phyloP scores from a whole-genome alignment of 1,284 basidiomycete species.

The Takashimella tepidaria region DNA sequence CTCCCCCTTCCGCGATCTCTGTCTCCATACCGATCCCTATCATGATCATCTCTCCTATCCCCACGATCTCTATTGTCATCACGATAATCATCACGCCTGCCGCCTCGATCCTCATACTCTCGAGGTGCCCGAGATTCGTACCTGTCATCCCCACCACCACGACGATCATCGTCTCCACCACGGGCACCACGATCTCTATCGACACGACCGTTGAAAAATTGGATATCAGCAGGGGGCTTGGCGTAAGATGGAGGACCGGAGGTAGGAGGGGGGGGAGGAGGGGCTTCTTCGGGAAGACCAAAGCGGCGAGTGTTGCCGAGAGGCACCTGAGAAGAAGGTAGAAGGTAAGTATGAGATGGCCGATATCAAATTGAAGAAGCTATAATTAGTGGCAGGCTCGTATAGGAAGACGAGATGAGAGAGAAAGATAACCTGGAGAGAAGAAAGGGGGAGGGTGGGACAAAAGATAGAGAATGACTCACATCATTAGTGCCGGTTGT shows the following conservation, averaged over 20 bases:
- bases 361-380: too few relatives aligned
- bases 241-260: constrained; percentile 52
- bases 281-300: constrained; percentile 62
- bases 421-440: too few relatives aligned
- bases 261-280: constrained; percentile 62
- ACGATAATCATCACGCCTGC: constrained; percentile 15
- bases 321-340: constrained; percentile 36
- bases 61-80: constrained; percentile 24
- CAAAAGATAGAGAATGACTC: constrained; percentile 17
- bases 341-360: constrained; percentile 13
- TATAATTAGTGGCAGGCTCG: too few relatives aligned
- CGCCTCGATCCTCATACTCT: constrained; percentile 12
- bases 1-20: constrained; percentile 8
- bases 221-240: constrained; percentile 35
- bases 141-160: constrained; percentile 8
- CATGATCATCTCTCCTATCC: constrained; percentile 11
- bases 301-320: constrained; percentile 76
- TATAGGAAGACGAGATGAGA: too few relatives aligned
- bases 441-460: too few relatives aligned
- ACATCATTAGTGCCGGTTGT: constrained; percentile 50
- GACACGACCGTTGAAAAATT: constrained; percentile 43
- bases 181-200: constrained; percentile 27
- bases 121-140: not conserved
- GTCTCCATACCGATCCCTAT: constrained; percentile 10
- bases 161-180: constrained; percentile 13